Conservation (phyloP, 495 filamentous ascomycete genomes). For the Halenospora varia region DNA sequence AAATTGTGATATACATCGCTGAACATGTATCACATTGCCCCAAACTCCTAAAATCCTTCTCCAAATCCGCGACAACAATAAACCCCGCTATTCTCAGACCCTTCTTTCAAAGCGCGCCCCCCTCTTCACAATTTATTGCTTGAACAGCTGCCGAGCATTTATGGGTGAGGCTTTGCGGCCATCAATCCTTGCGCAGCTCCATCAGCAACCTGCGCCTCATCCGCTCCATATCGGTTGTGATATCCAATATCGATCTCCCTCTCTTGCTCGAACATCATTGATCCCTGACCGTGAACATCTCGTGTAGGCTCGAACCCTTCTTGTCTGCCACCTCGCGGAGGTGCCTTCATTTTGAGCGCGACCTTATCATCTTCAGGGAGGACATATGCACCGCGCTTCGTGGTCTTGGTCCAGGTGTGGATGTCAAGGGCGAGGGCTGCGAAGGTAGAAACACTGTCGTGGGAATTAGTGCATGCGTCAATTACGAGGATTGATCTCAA, state of each 20-base stretch:
- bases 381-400: slow-evolving; percentile 44
- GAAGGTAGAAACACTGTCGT: slow-evolving; percentile 35
- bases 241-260: slow-evolving; percentile 19
- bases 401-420: slow-evolving; percentile 39
- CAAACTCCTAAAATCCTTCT: no score
- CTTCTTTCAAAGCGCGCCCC: no score
- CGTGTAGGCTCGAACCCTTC: slow-evolving; percentile 13
- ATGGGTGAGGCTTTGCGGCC: no score
- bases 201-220: slow-evolving; percentile 14
- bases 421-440: slow-evolving; percentile 48
- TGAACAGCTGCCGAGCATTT: no score
- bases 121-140: no score
- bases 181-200: not conserved
- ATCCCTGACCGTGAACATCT: not conserved
- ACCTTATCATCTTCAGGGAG: slow-evolving; percentile 27
- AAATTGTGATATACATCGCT: no score
- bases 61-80: no score
- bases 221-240: slow-evolving; percentile 22
- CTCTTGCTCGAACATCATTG: not conserved
- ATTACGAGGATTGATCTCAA: not conserved
- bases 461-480: not conserved
- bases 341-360: slow-evolving; percentile 11
- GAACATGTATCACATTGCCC: slow-evolving; percentile 7
- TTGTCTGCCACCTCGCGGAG: not conserved
- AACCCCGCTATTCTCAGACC: no score